A percentile compares a stretch with the other conserved stretches of the same genome.
Conservation (phyloP, 441 rosid genomes). For the Flueggea neowawraea region DNA sequence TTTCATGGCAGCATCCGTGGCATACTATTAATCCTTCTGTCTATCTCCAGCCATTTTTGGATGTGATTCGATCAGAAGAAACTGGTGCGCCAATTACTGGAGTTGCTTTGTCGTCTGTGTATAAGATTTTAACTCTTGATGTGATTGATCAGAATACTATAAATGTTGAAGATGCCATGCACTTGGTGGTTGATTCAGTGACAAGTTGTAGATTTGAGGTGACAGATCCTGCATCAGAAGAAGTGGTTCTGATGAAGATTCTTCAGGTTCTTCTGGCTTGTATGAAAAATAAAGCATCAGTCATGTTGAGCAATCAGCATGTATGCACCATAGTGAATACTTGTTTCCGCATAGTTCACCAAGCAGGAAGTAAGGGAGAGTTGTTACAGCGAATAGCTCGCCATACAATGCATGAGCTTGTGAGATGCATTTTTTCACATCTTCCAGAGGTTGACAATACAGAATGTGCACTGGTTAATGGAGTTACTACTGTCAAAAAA, state of each 20-base stretch:
- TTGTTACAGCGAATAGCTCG: conserved; percentile 90
- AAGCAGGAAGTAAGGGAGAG: conserved; percentile 88
- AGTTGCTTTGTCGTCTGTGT: conserved; percentile 90
- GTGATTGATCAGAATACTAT: conserved; percentile 66
- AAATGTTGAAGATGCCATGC: conserved; percentile 86
- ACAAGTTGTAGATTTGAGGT: conserved; percentile 94
- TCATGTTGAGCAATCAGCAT: conserved; percentile 74
- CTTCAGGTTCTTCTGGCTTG: conserved; percentile 98
- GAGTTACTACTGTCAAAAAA: conserved; percentile 31
- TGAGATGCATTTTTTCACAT: conserved; percentile 83
- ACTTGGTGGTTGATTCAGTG: conserved; percentile 79
- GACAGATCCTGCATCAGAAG: conserved; percentile 97
- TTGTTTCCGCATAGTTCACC: conserved; percentile 94
- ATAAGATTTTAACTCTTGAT: conserved; percentile 82
- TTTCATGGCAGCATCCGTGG: conserved; percentile 80
- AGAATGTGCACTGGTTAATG: conserved; percentile 34
- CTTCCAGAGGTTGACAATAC: conserved; percentile 62
- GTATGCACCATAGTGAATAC: conserved; percentile 86
- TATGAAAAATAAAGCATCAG: conserved; percentile 87
- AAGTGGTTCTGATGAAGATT: conserved; percentile 96
- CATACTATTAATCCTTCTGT: conserved; percentile 55
- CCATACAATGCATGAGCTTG: conserved; percentile 94
- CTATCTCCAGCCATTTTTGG: conserved; percentile 89
- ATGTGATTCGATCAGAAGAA: conserved; percentile 87
- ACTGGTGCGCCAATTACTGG: conserved; percentile 98